Percentiles rank a stretch among this genome's conserved stretches.
phyloP scores from a whole-genome alignment of 2,329 filamentous ascomycete genomes.

The Aspergillus sp. region DNA sequence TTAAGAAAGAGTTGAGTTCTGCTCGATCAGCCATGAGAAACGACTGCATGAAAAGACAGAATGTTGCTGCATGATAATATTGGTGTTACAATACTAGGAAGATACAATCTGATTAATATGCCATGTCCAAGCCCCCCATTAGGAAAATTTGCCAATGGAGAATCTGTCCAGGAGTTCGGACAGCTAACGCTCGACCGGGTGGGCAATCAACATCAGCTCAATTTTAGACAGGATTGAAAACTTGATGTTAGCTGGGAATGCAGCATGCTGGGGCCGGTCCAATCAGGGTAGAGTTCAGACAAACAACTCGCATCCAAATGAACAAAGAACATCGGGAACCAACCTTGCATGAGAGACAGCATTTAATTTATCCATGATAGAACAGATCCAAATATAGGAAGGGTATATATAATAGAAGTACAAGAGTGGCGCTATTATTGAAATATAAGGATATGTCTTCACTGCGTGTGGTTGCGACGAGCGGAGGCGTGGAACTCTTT shows the following conservation, averaged over 20 bases:
- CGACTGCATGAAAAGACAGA: neutral
- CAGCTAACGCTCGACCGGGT: neutral
- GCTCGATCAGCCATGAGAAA: slow-evolving; percentile 20
- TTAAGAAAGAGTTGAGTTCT: slow-evolving; percentile 23
- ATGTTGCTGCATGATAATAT: neutral
- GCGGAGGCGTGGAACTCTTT: neutral
- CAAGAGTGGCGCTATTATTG: too few relatives aligned
- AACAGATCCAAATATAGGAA: too few relatives aligned
- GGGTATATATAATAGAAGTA: too few relatives aligned
- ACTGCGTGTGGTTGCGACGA: too few relatives aligned
- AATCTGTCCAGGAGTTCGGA: neutral
- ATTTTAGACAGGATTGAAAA: neutral
- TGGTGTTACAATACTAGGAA: neutral
- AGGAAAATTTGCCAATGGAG: neutral
- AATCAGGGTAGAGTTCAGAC: neutral
- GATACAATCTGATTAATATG: neutral
- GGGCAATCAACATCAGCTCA: neutral
- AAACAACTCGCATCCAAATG: neutral
- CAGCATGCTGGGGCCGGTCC: neutral
- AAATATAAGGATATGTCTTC: too few relatives aligned
- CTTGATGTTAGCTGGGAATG: neutral
- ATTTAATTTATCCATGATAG: too few relatives aligned
- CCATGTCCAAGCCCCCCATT: neutral
- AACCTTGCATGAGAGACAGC: neutral
- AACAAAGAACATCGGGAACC: neutral